A percentile compares a stretch with the other conserved stretches of the same genome.
Evolutionary conservation across 805 yeast genomes (phyloP).

Genomic region (Saccharomycopsis javanensis): DNA sequence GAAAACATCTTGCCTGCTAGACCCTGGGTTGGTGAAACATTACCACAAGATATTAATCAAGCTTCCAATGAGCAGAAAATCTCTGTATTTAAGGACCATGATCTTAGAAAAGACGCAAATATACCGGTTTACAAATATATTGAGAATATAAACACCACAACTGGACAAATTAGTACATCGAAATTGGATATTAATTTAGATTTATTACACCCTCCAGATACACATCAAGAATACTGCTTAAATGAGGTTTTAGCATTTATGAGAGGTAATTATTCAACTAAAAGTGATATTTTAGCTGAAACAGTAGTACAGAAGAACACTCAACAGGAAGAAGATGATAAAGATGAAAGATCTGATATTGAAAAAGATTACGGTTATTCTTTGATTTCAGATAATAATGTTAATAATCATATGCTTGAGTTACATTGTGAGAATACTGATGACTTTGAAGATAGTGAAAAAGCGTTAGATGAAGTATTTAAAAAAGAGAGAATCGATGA

Average conservation of each 20-base stretch:
- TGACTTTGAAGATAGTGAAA: background rate
- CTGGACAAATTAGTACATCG: constrained; percentile 50
- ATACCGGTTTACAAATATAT: constrained; percentile 40
- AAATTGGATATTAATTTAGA: constrained; percentile 50
- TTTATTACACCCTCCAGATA: constrained; percentile 33
- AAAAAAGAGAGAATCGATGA: background rate
- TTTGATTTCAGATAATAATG: background rate
- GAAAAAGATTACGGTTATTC: background rate
- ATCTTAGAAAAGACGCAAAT: constrained; percentile 16
- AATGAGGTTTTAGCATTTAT: constrained; percentile 54
- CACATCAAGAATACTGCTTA: constrained; percentile 45
- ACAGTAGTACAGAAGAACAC: constrained; percentile 1
- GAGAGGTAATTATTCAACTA: constrained; percentile 26
- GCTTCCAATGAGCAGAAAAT: constrained; percentile 3
- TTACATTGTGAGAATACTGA: background rate
- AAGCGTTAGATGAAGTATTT: constrained; percentile 1
- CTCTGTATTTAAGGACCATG: constrained; percentile 12
- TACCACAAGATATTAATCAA: constrained; percentile 32
- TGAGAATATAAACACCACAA: constrained; percentile 24
- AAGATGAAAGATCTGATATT: background rate
- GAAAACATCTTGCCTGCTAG: constrained; percentile 50
- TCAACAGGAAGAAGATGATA: constrained; percentile 17
- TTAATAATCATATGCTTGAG: background rate
- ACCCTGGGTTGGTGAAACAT: constrained; percentile 55
- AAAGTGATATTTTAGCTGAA: background rate